Percentiles rank a stretch among this genome's conserved stretches.
Conservation (phyloP, 1,284 basidiomycete species). For the Ustilago sp. region DNA sequence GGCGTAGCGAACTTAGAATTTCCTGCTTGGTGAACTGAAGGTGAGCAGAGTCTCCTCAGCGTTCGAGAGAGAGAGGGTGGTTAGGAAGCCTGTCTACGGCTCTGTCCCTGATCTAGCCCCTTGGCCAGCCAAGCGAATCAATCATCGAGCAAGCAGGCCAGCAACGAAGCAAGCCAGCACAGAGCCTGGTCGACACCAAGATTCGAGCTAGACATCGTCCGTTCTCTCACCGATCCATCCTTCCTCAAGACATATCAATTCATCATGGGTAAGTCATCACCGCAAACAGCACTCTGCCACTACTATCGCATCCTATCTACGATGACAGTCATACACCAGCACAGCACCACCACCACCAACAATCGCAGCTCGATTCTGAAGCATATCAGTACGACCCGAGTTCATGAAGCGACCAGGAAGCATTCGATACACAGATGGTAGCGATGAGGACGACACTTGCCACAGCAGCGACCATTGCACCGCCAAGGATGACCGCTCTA, state of each 20-base stretch:
- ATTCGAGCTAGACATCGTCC: slow-evolving; percentile 48
- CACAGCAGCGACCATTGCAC: slow-evolving; percentile 1
- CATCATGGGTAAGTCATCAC: slow-evolving; percentile 56
- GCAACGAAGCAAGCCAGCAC: neutral
- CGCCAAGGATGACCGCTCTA: neutral
- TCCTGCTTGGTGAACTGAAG: neutral
- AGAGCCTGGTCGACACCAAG: slow-evolving; percentile 20
- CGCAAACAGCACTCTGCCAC: slow-evolving; percentile 24
- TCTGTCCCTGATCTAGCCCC: neutral
- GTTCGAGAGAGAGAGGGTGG: too few relatives aligned
- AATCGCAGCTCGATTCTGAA: neutral
- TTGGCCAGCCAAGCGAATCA: neutral
- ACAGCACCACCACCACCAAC: slow-evolving; percentile 16
- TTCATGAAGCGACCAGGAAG: neutral
- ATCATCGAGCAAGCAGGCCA: slow-evolving; percentile 5
- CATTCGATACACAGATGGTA: neutral
- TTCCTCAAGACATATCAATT: slow-evolving; percentile 59
- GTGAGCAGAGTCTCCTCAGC: neutral
- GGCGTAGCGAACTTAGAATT: neutral
- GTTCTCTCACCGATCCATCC: slow-evolving; percentile 53
- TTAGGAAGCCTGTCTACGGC: neutral
- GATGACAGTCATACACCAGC: slow-evolving; percentile 10
- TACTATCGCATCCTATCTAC: slow-evolving; percentile 28
- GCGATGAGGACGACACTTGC: neutral
- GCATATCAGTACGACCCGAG: neutral